phyloP scores from a whole-genome alignment of 176 grass and related monocot species.

The Carex parvula region DNA sequence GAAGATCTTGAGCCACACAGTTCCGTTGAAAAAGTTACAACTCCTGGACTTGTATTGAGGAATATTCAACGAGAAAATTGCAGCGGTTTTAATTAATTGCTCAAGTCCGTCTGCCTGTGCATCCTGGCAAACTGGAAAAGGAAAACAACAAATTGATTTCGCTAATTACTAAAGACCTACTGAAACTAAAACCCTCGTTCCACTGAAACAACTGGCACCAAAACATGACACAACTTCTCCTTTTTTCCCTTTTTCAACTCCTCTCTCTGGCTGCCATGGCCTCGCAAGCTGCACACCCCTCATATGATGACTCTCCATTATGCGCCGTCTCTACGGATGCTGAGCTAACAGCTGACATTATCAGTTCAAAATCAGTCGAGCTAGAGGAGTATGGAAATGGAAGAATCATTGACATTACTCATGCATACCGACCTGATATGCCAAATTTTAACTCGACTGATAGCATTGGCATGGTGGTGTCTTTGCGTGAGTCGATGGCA shows the following conservation, averaged over 20 bases:
- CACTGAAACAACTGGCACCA: background rate
- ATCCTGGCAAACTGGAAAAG: background rate
- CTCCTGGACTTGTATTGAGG: background rate
- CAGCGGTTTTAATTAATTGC: background rate
- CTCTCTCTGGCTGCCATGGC: constrained; percentile 15
- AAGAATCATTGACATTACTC: constrained; percentile 38
- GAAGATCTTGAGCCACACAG: background rate
- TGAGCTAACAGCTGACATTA: background rate
- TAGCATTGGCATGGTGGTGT: constrained; percentile 22
- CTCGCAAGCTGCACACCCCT: background rate
- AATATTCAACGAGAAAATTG: background rate
- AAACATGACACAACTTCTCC: background rate
- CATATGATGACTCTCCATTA: background rate
- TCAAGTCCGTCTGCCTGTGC: background rate
- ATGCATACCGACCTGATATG: constrained; percentile 33
- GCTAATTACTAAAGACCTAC: background rate
- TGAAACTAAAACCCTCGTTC: background rate
- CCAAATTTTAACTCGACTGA: constrained; percentile 7
- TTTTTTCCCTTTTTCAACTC: background rate
- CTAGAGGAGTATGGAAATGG: constrained; percentile 26
- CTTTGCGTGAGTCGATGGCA: constrained; percentile 28
- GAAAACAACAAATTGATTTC: background rate
- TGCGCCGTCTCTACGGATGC: constrained; percentile 30
- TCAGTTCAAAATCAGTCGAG: background rate
- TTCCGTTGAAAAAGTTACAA: background rate